A percentile compares a stretch with the other conserved stretches of the same genome.
These are phyloP conservation scores for Euphrasia arctica DNA, from an alignment of 305 asterid species.

Conservation along the genomic window DNA sequence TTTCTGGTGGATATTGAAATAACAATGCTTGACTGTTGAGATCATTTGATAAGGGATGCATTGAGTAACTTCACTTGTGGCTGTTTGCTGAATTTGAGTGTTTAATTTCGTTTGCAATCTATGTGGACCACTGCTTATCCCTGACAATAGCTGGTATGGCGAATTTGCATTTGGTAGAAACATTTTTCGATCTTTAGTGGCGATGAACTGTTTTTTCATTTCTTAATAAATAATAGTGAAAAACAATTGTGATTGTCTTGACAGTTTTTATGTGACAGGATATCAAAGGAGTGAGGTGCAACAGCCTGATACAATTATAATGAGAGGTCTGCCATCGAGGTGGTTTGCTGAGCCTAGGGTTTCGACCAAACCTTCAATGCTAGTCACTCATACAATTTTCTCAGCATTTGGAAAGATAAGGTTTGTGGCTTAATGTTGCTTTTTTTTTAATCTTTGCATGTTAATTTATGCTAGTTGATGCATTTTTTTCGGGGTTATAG, in stretches of 20 bases:
- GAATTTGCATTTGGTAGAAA: constrained; percentile 6
- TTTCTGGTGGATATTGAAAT: neutral
- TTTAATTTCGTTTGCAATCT: neutral
- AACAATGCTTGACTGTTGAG: constrained; percentile 8
- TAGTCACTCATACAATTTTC: constrained; percentile 82
- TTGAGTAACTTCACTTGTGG: neutral
- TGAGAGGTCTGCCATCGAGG: constrained; percentile 89
- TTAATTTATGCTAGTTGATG: too few species aligned
- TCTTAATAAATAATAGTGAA: too few species aligned
- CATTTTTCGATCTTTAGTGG: constrained; percentile 9
- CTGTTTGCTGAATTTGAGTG: constrained; percentile 4
- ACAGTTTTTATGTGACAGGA: constrained; percentile 42
- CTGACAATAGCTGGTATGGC: neutral
- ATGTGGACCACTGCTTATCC: constrained; percentile 1
- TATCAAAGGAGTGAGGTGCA: constrained; percentile 49
- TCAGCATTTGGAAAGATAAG: constrained; percentile 84
- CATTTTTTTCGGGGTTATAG: too few species aligned
- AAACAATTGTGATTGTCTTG: neutral
- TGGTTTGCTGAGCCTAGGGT: constrained; percentile 98
- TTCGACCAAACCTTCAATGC: constrained; percentile 97
- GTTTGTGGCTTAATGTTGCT: constrained; percentile 31
- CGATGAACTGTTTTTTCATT: constrained; percentile 2
- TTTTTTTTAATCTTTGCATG: neutral
- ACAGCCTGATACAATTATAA: constrained; percentile 80
- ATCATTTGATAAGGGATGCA: constrained; percentile 1